Conservation (phyloP, 2,329 filamentous ascomycete genomes). For the Orbilia javanica region DNA sequence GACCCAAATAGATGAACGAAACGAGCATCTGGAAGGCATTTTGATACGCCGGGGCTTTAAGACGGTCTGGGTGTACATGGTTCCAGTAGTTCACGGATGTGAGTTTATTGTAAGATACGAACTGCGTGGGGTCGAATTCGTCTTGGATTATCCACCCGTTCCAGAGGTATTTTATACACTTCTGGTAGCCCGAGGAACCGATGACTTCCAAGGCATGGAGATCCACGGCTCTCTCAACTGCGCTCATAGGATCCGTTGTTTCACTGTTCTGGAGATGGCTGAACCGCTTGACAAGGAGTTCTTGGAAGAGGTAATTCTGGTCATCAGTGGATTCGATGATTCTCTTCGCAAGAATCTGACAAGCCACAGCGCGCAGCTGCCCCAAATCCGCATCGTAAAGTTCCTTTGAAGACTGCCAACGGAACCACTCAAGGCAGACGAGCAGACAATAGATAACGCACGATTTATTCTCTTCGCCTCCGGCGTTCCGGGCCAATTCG, state of each 20-base stretch:
- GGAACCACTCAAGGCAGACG: conserved; percentile 74
- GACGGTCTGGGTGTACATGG: conserved; percentile 89
- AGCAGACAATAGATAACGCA: conserved; percentile 89
- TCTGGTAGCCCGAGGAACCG: conserved; percentile 89
- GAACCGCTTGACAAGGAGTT: conserved; percentile 83
- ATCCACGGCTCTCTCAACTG: conserved; percentile 91
- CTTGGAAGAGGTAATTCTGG: conserved; percentile 80
- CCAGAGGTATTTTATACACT: conserved; percentile 91
- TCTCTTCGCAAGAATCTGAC: conserved; percentile 90
- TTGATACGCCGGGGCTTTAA: conserved; percentile 82
- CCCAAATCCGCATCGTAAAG: conserved; percentile 87
- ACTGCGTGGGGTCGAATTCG: conserved; percentile 87
- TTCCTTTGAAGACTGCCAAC: conserved; percentile 69
- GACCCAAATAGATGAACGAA: conserved; percentile 81
- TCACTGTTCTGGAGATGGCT: conserved; percentile 80
- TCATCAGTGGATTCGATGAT: conserved; percentile 88
- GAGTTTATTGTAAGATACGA: conserved; percentile 87
- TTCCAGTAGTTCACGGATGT: conserved; percentile 81
- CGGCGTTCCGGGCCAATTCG: conserved; percentile 83
- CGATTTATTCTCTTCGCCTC: conserved; percentile 77
- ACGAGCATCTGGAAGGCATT: conserved; percentile 89
- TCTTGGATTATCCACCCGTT: conserved; percentile 97
- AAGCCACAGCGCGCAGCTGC: conserved; percentile 80
- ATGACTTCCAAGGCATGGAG: conserved; percentile 90
- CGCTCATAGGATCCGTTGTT: conserved; percentile 82